Conservation (phyloP, 73 alveolate genomes). For the Paramecium sexaurelia region DNA sequence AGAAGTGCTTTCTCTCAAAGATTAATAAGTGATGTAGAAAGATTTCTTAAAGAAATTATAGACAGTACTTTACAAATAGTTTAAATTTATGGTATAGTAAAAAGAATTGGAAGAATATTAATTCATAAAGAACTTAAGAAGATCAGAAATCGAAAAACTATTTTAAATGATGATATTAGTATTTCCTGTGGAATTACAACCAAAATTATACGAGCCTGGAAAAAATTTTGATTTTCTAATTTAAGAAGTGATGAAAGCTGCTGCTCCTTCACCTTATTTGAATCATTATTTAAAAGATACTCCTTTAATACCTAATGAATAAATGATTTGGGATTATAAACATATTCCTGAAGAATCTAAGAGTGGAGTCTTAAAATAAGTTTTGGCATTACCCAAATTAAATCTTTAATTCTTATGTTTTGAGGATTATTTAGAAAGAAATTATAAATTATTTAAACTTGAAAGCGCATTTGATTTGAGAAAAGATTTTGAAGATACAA, state of each 20-base stretch:
- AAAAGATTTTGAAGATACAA: conserved; percentile 41
- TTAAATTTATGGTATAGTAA: conserved; percentile 31
- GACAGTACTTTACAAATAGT: conserved; percentile 35
- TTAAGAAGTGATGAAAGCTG: conserved; percentile 41
- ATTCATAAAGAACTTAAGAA: conserved; percentile 40
- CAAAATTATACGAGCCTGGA: conserved; percentile 33
- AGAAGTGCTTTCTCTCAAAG: background rate
- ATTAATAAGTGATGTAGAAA: conserved; percentile 16
- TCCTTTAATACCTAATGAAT: conserved; percentile 51
- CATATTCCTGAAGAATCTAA: conserved; percentile 43
- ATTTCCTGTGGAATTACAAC: conserved; percentile 3
- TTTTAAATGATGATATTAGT: conserved; percentile 16
- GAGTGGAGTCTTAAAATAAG: conserved; percentile 35
- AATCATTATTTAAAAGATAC: background rate
- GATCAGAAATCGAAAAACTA: conserved; percentile 28
- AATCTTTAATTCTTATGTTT: conserved; percentile 41
- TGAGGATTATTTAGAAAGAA: conserved; percentile 55
- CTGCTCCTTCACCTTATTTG: background rate
- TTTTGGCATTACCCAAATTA: conserved; percentile 21
- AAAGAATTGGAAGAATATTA: conserved; percentile 50
- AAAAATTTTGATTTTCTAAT: conserved; percentile 38
- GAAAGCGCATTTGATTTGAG: conserved; percentile 50
- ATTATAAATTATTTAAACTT: conserved; percentile 38
- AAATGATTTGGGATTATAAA: conserved; percentile 58
- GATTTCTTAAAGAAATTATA: conserved; percentile 45